phyloP scores from a whole-genome alignment of 306 rosid species.

The Prinsepia uniflora region DNA sequence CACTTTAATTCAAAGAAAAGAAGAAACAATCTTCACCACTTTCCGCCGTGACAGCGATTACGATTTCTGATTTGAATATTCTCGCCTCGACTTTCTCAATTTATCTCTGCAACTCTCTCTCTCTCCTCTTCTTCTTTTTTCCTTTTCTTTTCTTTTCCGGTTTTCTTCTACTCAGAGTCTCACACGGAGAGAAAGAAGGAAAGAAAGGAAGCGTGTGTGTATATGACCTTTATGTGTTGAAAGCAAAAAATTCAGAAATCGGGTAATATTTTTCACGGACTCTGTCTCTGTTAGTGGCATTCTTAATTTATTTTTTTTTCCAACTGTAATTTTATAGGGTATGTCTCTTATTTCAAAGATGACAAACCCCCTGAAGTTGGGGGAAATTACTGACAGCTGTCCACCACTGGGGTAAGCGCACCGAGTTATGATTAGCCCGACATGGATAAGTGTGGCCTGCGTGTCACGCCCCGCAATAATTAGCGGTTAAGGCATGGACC shows the following conservation, averaged over 20 bases:
- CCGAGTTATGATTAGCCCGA: slow-evolving; percentile 22
- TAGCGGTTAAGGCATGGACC: slow-evolving; percentile 26
- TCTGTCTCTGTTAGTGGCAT: background rate
- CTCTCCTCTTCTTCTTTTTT: background rate
- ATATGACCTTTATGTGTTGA: background rate
- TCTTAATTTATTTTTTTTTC: background rate
- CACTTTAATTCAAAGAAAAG: slow-evolving; percentile 8
- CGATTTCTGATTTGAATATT: slow-evolving; percentile 2
- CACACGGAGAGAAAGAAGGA: background rate
- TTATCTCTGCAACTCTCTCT: background rate
- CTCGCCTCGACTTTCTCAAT: slow-evolving; percentile 36
- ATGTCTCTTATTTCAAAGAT: background rate
- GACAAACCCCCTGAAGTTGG: background rate
- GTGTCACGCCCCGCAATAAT: slow-evolving; percentile 25
- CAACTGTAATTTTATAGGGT: slow-evolving; percentile 13
- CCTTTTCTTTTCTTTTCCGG: background rate
- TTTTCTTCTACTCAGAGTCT: background rate
- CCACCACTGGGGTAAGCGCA: slow-evolving; percentile 8
- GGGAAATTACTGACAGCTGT: slow-evolving; percentile 33
- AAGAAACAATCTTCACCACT: background rate
- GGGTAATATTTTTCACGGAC: background rate
- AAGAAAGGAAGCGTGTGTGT: background rate
- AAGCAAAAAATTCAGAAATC: background rate
- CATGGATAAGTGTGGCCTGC: slow-evolving; percentile 33
- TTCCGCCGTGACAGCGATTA: background rate